Conservation (phyloP, 768 basidiomycete genomes). For the Boletus fagicola region DNA sequence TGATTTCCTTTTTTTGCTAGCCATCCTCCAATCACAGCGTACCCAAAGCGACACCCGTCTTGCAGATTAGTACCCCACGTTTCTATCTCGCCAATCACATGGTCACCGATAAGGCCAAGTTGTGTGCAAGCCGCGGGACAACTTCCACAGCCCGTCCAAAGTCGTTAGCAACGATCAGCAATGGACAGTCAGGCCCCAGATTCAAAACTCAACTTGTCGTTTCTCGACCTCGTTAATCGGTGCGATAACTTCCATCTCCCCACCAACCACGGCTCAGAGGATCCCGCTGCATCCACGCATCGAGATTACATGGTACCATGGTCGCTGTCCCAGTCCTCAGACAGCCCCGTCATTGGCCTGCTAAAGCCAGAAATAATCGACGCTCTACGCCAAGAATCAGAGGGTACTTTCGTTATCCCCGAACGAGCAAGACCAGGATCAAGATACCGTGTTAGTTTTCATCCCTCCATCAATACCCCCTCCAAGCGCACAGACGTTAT, state of each 20-base stretch:
- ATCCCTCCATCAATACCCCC: slow-evolving; percentile 50
- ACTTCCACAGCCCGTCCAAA: neutral
- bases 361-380: slow-evolving; percentile 57
- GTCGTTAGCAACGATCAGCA: neutral
- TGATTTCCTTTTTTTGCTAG: too few relatives aligned
- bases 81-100: neutral
- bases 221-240: slow-evolving; percentile 60
- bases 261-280: slow-evolving; percentile 22
- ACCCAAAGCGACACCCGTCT: too few relatives aligned
- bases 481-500: slow-evolving; percentile 59
- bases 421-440: slow-evolving; percentile 27
- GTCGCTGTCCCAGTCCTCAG: slow-evolving; percentile 47
- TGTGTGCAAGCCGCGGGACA: neutral
- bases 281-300: slow-evolving; percentile 30
- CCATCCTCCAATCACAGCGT: too few relatives aligned
- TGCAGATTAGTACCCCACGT: too few relatives aligned
- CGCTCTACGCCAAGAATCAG: slow-evolving; percentile 47
- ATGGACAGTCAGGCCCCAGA: slow-evolving; percentile 4
- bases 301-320: slow-evolving; percentile 54
- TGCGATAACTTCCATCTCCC: slow-evolving; percentile 69
- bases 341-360: slow-evolving; percentile 59
- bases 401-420: slow-evolving; percentile 45
- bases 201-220: slow-evolving; percentile 31
- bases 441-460: slow-evolving; percentile 45
- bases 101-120: too few relatives aligned